phyloP scores from a whole-genome alignment of 2,329 filamentous ascomycete species.

The Neonectria faginata region DNA sequence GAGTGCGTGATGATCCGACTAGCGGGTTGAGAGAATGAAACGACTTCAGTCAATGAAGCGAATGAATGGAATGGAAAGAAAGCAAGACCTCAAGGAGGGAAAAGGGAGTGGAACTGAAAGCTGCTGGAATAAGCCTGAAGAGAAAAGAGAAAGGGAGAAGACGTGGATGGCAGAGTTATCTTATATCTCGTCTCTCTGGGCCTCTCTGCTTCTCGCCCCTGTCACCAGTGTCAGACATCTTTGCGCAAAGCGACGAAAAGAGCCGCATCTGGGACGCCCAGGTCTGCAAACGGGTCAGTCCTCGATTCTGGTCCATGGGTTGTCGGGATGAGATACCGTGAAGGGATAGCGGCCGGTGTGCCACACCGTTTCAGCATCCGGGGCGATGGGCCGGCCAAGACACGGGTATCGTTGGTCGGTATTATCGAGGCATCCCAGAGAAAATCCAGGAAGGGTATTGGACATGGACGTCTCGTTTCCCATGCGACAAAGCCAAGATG shows the following conservation, averaged over 20 bases:
- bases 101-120: slow-evolving; percentile 45
- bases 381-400: slow-evolving; percentile 15
- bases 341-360: slow-evolving; percentile 32
- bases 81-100: slow-evolving; percentile 36
- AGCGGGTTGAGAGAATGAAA: slow-evolving; percentile 44
- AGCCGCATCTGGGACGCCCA: slow-evolving; percentile 29
- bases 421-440: neutral
- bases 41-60: slow-evolving; percentile 50
- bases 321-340: slow-evolving; percentile 33
- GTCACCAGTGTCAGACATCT: neutral
- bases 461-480: neutral
- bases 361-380: slow-evolving; percentile 38
- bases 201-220: neutral
- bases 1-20: slow-evolving; percentile 37
- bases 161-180: slow-evolving; percentile 8
- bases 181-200: slow-evolving; percentile 30
- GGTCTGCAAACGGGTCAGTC: slow-evolving; percentile 20
- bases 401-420: neutral
- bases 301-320: slow-evolving; percentile 27
- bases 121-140: slow-evolving; percentile 44
- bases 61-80: slow-evolving; percentile 41
- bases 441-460: neutral
- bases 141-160: slow-evolving; percentile 12
- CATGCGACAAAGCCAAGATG: neutral
- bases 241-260: slow-evolving; percentile 10